Percentiles rank a stretch among this genome's conserved stretches.
phyloP scores from a whole-genome alignment of 1,284 basidiomycete genomes.

The Puccinia brachypodii region DNA sequence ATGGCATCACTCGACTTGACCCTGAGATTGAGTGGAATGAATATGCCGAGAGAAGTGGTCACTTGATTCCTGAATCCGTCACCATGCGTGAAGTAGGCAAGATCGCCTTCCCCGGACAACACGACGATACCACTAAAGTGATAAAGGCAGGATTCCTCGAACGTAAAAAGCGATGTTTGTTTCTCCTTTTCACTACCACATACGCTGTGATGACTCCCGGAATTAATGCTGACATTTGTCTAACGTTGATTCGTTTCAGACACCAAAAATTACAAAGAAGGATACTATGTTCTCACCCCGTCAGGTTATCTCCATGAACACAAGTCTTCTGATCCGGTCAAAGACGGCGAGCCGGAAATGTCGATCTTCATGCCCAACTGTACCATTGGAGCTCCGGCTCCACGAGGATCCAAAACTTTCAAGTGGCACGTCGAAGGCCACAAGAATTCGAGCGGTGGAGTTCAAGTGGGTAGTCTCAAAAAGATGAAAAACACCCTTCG shows the following conservation, averaged over 20 bases:
- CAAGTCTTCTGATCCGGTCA: slow-evolving; percentile 50
- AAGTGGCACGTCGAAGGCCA: slow-evolving; percentile 52
- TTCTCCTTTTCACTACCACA: not conserved
- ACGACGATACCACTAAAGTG: slow-evolving; percentile 51
- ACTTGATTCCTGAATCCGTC: slow-evolving; percentile 82
- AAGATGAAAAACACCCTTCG: slow-evolving; percentile 53
- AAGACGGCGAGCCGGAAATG: slow-evolving; percentile 51
- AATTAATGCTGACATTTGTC: slow-evolving; percentile 68
- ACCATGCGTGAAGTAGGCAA: slow-evolving; percentile 50
- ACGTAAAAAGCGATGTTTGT: slow-evolving; percentile 82
- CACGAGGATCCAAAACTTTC: slow-evolving; percentile 50
- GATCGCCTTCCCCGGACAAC: slow-evolving; percentile 53
- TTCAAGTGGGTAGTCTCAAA: slow-evolving; percentile 26
- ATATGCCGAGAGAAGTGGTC: slow-evolving; percentile 89
- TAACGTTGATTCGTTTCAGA: not conserved
- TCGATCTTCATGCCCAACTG: slow-evolving; percentile 55
- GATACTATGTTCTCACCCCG: slow-evolving; percentile 53
- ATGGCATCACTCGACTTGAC: slow-evolving; percentile 77
- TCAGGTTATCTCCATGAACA: slow-evolving; percentile 55
- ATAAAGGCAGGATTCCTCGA: slow-evolving; percentile 53
- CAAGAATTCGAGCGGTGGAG: slow-evolving; percentile 33
- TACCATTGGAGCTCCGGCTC: slow-evolving; percentile 50
- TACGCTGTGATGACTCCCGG: not conserved
- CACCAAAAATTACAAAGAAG: slow-evolving; percentile 50
- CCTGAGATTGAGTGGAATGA: slow-evolving; percentile 96